Conservation (phyloP, 352 stramenopile genomes). For the Pythium myriotylum region DNA sequence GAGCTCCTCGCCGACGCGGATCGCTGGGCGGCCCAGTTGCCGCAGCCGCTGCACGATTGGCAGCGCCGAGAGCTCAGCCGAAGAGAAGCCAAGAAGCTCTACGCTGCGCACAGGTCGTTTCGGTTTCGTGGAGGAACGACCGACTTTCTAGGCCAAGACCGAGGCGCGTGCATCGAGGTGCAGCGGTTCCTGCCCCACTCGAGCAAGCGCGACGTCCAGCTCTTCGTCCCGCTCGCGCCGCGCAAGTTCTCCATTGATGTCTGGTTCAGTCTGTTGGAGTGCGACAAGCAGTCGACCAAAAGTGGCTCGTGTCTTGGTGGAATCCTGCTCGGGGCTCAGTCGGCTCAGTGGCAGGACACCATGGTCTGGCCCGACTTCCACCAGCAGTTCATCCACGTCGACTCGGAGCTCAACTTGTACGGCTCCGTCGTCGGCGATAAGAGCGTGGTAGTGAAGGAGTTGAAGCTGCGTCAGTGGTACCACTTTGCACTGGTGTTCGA, state of each 20-base stretch:
- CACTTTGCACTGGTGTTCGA: constrained; percentile 39
- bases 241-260: constrained; percentile 23
- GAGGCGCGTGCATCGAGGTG: constrained; percentile 23
- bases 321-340: constrained; percentile 27
- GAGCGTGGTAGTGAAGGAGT: neutral
- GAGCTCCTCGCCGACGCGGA: constrained; percentile 19
- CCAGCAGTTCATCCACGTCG: constrained; percentile 28
- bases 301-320: neutral
- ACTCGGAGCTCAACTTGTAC: constrained; percentile 20
- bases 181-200: constrained; percentile 18
- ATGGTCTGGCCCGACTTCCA: constrained; percentile 20
- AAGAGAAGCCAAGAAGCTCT: constrained; percentile 17
- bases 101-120: constrained; percentile 9
- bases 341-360: constrained; percentile 17
- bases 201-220: constrained; percentile 21
- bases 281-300: neutral
- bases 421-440: constrained; percentile 24
- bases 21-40: constrained; percentile 7
- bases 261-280: constrained; percentile 27
- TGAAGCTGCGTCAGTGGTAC: constrained; percentile 38
- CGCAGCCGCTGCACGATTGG: neutral
- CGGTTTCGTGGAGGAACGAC: constrained; percentile 9
- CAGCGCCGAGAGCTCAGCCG: neutral
- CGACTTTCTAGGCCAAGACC: constrained; percentile 2
- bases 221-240: constrained; percentile 25